Base-by-base conservation (phyloP, 2,329 filamentous ascomycete genomes). In the Mycosphaerella arachidis region DNA sequence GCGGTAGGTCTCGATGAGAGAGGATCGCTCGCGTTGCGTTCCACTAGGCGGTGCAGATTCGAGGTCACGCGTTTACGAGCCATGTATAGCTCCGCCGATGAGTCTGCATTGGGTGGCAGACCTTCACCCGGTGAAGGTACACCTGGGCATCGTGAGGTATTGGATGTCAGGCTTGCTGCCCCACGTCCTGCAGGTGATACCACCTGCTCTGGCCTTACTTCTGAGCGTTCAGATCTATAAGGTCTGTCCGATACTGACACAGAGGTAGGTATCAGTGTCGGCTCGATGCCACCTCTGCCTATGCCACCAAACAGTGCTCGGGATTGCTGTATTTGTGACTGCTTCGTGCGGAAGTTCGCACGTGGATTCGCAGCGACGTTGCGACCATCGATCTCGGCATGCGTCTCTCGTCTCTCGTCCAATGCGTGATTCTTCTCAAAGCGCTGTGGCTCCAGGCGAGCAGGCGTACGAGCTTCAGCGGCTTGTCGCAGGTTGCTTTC, bases 201-300 rank as follows among this genome's bases (percentile, higher is more conserved):
- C 27, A 55, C 29, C 37, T 53, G 55, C 33, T 61, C 55, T 29
- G 57, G 61, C 57, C 59, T 55, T 66, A 58, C 63, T 62, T 64
- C 52, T 27, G 57, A 48, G 53, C 57, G 53, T 46, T 58, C 51
- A 46, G 59, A 54, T 45, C 24, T 40, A 13, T 27, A 43, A 56
- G 59, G 33, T 61, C 62, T 56, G 53, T 61, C 54, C 31, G 65
- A 55, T 29, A 59, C 53, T 57, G 58, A 64, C 67, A 66, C 67
- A 66, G 67, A 70, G 65, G 64, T 65, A 63, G 62, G 67, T 64
- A 65, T 63, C 64, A 65, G 59, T 35, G 37, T 24, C 27, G 54
- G 24, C n/a, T 20, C 56, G 58, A 50, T 58, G 55, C 48, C 53
- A 55, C 50, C 56, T 57, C 55, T 58, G 27, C 52, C 50, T 18